These are phyloP conservation scores for Phoma sp. DNA, from an alignment of 2,329 filamentous ascomycete species.

Conservation along the genomic window DNA sequence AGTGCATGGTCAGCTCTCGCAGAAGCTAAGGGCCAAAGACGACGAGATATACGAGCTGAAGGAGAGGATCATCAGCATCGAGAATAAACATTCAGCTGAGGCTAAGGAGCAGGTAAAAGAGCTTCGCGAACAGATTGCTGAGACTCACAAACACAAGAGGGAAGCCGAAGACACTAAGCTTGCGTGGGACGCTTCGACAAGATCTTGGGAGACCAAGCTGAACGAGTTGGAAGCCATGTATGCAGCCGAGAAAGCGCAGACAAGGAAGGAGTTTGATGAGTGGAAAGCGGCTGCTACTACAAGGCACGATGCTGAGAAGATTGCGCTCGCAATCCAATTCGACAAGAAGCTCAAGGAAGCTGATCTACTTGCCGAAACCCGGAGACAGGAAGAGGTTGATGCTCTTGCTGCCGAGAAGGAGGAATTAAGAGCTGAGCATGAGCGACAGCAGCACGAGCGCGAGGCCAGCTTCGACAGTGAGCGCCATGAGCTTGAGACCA, in stretches of 20 bases:
- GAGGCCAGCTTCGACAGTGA: constrained; percentile 52
- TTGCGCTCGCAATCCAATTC: constrained; percentile 49
- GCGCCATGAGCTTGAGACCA: constrained; percentile 53
- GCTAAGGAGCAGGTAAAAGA: constrained; percentile 61
- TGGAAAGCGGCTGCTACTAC: constrained; percentile 49
- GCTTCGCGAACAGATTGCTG: constrained; percentile 54
- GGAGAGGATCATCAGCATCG: constrained; percentile 57
- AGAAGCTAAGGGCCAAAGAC: constrained; percentile 60
- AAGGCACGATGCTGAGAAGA: constrained; percentile 48
- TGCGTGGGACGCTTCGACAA: constrained; percentile 42
- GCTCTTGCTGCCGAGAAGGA: constrained; percentile 44
- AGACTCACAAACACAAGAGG: constrained; percentile 53
- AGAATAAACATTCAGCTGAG: constrained; percentile 59
- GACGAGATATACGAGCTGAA: constrained; percentile 59
- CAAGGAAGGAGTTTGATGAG: constrained; percentile 51
- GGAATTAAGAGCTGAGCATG: constrained; percentile 40
- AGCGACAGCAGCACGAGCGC: constrained; percentile 47
- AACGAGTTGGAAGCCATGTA: constrained; percentile 51
- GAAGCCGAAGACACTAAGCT: constrained; percentile 43
- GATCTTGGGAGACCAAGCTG: constrained; percentile 52
- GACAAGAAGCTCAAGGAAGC: constrained; percentile 53
- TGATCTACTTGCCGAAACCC: constrained; percentile 57
- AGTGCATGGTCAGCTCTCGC: constrained; percentile 58
- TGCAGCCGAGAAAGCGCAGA: constrained; percentile 43
- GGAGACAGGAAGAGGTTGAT: constrained; percentile 53